Evolutionary conservation across 148 eudicot genomes (phyloP).

Genomic region (Fagopyrum esculentum): DNA sequence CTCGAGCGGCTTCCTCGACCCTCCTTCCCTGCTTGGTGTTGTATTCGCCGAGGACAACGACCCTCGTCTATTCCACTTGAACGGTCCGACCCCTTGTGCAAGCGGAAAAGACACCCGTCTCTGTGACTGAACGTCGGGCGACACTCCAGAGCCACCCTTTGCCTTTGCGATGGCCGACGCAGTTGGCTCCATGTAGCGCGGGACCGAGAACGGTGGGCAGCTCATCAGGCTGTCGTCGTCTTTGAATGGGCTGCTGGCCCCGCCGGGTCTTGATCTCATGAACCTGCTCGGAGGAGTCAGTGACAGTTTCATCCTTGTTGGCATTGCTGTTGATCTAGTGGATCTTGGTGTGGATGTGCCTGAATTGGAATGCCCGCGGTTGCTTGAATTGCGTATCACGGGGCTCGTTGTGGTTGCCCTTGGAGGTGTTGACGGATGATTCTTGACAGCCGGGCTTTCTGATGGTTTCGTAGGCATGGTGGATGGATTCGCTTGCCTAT

Average conservation of each 20-base stretch:
- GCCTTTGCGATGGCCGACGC: conserved; percentile 61
- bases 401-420: conserved; percentile 60
- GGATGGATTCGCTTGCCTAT: conserved; percentile 41
- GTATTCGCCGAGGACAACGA: conserved; percentile 10
- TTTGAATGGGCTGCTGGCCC: conserved; percentile 29
- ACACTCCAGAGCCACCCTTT: conserved; percentile 34
- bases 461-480: conserved; percentile 28
- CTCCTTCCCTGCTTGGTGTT: conserved; percentile 28
- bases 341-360: conserved; percentile 61
- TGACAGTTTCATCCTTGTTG: conserved; percentile 33
- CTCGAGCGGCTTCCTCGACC: conserved; percentile 36
- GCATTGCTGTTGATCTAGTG: conserved; percentile 43
- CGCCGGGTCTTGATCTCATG: conserved; percentile 36
- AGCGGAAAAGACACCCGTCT: conserved; percentile 77
- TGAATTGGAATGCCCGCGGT: conserved; percentile 33
- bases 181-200: conserved; percentile 71
- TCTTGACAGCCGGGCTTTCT: conserved; percentile 32
- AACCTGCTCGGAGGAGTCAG: conserved; percentile 45
- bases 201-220: conserved; percentile 69
- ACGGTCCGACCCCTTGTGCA: conserved; percentile 52
- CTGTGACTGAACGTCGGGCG: conserved; percentile 45
- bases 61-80: conserved; percentile 68
- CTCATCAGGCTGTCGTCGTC: conserved; percentile 81
- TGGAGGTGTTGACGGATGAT: conserved; percentile 40
- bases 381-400: conserved; percentile 27